Conservation (phyloP, 179 eudicot species). For the Drosera spatulata region DNA sequence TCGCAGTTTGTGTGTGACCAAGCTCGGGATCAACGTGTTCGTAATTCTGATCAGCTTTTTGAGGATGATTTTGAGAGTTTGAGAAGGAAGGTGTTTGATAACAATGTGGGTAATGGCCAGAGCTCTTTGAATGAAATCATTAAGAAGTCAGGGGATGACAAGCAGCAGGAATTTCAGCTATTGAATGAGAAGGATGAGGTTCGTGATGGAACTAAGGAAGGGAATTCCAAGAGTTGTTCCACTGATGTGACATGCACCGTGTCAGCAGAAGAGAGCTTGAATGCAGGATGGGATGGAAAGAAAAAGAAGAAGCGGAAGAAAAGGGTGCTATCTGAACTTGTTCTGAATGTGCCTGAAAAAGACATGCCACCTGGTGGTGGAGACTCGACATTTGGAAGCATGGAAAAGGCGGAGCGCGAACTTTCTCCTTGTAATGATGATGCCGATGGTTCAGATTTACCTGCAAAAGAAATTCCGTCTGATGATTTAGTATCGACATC, state of each 20-base stretch:
- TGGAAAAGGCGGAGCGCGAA: too few species aligned
- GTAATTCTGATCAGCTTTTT: neutral
- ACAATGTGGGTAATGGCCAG: slow-evolving; percentile 6
- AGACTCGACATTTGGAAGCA: too few species aligned
- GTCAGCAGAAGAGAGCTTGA: neutral
- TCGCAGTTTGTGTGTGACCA: slow-evolving; percentile 1
- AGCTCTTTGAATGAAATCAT: slow-evolving; percentile 11
- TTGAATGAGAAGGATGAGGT: slow-evolving; percentile 1
- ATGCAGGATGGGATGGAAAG: neutral
- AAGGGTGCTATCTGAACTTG: neutral
- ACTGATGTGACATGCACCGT: slow-evolving; percentile 1
- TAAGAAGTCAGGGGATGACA: slow-evolving; percentile 4
- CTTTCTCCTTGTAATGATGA: neutral
- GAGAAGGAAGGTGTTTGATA: slow-evolving; percentile 5
- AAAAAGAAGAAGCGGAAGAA: neutral
- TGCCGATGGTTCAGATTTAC: neutral
- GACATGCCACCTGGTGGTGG: too few species aligned
- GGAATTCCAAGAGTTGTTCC: neutral
- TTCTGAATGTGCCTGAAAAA: neutral
- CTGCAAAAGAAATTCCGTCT: neutral
- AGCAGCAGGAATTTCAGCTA: slow-evolving; percentile 1
- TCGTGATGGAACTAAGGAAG: slow-evolving; percentile 4
- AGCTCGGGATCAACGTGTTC: slow-evolving; percentile 1
- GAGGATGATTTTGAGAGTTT: slow-evolving; percentile 11
- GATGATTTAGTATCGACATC: neutral